A percentile compares a stretch with the other conserved stretches of the same genome.
These are phyloP conservation scores for Nannochloris sp. DNA, from an alignment of 139 green algal species.

Conservation along the genomic window DNA sequence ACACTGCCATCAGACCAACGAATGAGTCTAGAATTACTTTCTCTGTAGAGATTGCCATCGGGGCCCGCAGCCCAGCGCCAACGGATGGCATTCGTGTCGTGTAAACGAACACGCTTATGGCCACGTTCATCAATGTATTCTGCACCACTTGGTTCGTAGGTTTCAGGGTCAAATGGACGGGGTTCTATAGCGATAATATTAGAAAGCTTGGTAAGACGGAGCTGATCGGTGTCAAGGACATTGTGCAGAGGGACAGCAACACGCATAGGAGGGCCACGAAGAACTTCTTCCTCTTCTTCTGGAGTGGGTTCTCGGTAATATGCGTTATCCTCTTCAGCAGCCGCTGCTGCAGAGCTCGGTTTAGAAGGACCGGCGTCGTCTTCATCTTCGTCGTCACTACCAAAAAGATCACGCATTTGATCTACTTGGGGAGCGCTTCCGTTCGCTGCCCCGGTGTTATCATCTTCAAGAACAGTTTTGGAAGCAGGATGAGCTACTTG, in stretches of 20 bases:
- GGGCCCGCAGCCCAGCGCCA: slow-evolving; percentile 30
- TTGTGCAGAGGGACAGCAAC: slow-evolving; percentile 27
- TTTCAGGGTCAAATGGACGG: slow-evolving; percentile 50
- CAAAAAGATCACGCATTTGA: slow-evolving; percentile 29
- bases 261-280: slow-evolving; percentile 24
- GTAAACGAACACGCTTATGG: slow-evolving; percentile 17
- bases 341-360: neutral
- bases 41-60: slow-evolving; percentile 18
- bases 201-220: slow-evolving; percentile 41
- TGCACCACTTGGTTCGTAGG: slow-evolving; percentile 35
- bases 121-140: slow-evolving; percentile 41
- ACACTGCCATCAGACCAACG: slow-evolving; percentile 67
- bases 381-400: slow-evolving; percentile 30
- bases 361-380: neutral
- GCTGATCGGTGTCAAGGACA: slow-evolving; percentile 6
- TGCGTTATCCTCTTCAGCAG: neutral
- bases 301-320: neutral
- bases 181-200: slow-evolving; percentile 62
- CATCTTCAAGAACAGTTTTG: neutral
- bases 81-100: slow-evolving; percentile 39
- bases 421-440: neutral
- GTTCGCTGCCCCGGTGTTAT: slow-evolving; percentile 1
- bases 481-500: neutral
- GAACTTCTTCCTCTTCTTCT: slow-evolving; percentile 22
- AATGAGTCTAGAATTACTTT: slow-evolving; percentile 75